Conservation (phyloP, 1,284 basidiomycete genomes). For the Irpex lacteus region DNA sequence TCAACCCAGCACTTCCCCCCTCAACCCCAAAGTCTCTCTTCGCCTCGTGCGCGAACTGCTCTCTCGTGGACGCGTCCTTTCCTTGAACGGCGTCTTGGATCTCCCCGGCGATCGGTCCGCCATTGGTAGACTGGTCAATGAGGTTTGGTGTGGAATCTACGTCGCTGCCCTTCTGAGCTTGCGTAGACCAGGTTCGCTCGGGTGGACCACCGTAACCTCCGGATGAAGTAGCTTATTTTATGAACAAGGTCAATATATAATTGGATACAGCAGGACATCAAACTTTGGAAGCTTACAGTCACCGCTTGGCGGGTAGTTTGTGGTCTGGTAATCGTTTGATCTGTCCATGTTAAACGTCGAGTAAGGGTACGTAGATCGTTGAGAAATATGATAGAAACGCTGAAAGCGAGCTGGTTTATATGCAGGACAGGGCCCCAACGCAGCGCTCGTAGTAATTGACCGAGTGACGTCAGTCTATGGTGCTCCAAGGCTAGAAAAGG, state of each 20-base stretch:
- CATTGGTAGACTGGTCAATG: constrained; percentile 24
- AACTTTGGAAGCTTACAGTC: constrained; percentile 26
- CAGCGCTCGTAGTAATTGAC: neutral
- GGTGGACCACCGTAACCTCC: constrained; percentile 29
- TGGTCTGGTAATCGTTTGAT: constrained; percentile 22
- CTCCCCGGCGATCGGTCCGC: constrained; percentile 22
- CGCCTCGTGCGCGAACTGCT: constrained; percentile 23
- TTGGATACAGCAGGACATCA: neutral
- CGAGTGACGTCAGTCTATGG: neutral
- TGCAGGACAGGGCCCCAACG: neutral
- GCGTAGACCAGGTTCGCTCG: constrained; percentile 21
- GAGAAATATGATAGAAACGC: neutral
- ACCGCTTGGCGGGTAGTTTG: constrained; percentile 28
- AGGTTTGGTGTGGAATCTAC: constrained; percentile 15
- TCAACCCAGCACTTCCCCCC: constrained; percentile 15
- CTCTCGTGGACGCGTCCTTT: constrained; percentile 22
- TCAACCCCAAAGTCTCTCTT: constrained; percentile 23
- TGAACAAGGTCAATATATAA: neutral
- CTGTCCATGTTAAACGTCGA: neutral
- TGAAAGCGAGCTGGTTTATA: neutral
- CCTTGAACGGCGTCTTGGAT: constrained; percentile 30
- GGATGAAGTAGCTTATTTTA: constrained; percentile 31
- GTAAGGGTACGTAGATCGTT: neutral
- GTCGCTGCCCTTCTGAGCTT: constrained; percentile 18
- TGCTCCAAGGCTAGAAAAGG: neutral